phyloP scores from a whole-genome alignment of 1,284 basidiomycete genomes.

The Pisolithus thermaeus region DNA sequence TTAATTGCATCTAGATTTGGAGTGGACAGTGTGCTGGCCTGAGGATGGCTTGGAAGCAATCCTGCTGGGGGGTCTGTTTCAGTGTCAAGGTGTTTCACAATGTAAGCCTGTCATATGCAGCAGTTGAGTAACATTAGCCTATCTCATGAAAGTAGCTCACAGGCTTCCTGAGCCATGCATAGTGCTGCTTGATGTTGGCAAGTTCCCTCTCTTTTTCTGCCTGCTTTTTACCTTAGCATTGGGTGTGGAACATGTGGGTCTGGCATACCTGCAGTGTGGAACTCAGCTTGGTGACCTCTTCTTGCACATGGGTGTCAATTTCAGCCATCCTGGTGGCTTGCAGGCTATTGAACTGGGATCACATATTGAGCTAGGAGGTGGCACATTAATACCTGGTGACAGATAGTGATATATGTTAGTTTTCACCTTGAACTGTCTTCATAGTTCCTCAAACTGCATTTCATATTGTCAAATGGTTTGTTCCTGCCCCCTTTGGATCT shows the following conservation, averaged over 20 bases:
- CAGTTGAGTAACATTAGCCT: not conserved
- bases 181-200: slow-evolving; percentile 1
- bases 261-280: not conserved
- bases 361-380: too few relatives aligned
- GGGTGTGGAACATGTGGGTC: not conserved
- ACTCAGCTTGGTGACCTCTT: not conserved
- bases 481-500: not conserved
- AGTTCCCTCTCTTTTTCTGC: slow-evolving; percentile 1
- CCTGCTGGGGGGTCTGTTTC: not conserved
- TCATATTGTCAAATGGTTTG: not conserved
- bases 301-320: not conserved
- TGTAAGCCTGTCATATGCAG: not conserved
- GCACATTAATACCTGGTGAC: not conserved
- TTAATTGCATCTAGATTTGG: not conserved
- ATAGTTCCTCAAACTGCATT: not conserved
- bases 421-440: not conserved
- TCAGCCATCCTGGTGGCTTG: not conserved
- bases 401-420: not conserved
- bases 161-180: not conserved
- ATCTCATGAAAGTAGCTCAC: not conserved
- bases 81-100: not conserved
- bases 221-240: not conserved
- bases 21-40: not conserved
- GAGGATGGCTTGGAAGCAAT: not conserved
- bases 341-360: not conserved